These are phyloP conservation scores for Heterobasidion irregulare DNA, from an alignment of 1,284 basidiomycete genomes.

Conservation along the genomic window DNA sequence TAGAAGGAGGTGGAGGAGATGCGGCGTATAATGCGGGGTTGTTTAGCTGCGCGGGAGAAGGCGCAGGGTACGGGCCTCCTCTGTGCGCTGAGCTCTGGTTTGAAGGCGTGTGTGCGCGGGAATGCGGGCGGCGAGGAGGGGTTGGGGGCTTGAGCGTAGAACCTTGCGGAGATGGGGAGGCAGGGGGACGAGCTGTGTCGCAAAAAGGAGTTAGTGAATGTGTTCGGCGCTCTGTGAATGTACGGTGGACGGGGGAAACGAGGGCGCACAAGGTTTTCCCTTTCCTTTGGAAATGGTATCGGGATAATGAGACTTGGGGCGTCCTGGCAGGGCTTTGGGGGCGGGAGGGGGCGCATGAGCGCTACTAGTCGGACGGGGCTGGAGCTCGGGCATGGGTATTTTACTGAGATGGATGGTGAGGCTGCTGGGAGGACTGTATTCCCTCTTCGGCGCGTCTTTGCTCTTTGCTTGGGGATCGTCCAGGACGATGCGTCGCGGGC, in stretches of 20 bases:
- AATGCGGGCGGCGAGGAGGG: conserved; percentile 10
- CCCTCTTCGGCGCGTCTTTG: conserved; percentile 15
- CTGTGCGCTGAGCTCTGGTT: conserved; percentile 18
- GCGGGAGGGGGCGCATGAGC: not conserved
- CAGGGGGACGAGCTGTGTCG: not conserved
- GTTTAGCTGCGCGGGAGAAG: conserved; percentile 36
- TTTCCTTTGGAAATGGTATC: not conserved
- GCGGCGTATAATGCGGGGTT: conserved; percentile 33
- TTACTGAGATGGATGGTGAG: conserved; percentile 72
- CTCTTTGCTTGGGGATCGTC: conserved; percentile 26
- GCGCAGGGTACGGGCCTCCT: conserved; percentile 23
- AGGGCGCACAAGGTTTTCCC: not conserved
- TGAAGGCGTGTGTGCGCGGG: conserved; percentile 12
- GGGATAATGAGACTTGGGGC: not conserved
- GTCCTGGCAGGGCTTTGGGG: not conserved
- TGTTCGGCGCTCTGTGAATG: not conserved
- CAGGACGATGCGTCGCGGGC: conserved; percentile 60
- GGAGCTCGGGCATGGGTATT: conserved; percentile 75
- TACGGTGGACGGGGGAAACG: not conserved
- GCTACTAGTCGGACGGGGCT: conserved; percentile 27
- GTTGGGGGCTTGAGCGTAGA: not conserved
- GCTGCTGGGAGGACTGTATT: conserved; percentile 56
- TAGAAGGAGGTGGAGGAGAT: conserved; percentile 17
- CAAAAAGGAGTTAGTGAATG: not conserved
- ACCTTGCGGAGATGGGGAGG: not conserved